Base-by-base conservation (phyloP, 495 filamentous ascomycete species). In the Penicillium soppii region DNA sequence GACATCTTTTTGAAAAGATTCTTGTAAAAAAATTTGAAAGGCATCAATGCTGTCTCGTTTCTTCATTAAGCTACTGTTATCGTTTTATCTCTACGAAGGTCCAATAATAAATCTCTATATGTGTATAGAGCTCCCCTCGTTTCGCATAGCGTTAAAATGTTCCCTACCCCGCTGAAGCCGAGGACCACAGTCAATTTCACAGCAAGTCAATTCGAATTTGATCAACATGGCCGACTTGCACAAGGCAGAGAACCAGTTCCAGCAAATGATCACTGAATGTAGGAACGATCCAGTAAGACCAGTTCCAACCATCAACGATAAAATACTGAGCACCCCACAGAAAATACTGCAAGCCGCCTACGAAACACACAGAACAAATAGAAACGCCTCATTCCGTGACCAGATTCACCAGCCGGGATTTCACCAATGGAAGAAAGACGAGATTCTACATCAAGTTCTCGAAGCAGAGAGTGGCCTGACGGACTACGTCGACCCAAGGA, bases 341-440 rank as follows among this genome's bases (percentile, higher is more conserved):
- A 65, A 54, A 16, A 63, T 83, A 60, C 86, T 97, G 12, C 88
- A 94, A 75, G 62, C 68, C 9, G 74, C 81, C 38, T 97, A 96
- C 66, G 66, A 80, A 39, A 75, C 68, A 1, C 92, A 97, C 58
- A 87, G 94, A 17, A 77, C 61, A 1, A 82, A 76, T 3, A 81
- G 92, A 15, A 96, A 91, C 65, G 72, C 66, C 10, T 81, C 88
- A 50, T 90, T 90, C 64, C 81, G 74, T 36, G 69, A 67, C 1
- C 87, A 86, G 50, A 80, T 96, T 37, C 71, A 92, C 4, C 72
- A 83, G 7, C 56, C 75, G 1, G 79, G 83, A n/a, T 95, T 94
- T 50, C 52, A 63, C 0, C 87, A 85, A 41, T 78, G 92, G 66
- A 82, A 77, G 17, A 75, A 91, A 36, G 94, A 98, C 58, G 82